These are phyloP conservation scores for Aspergillus bertholletiae DNA, from an alignment of 495 filamentous ascomycete species.

Conservation along the genomic window DNA sequence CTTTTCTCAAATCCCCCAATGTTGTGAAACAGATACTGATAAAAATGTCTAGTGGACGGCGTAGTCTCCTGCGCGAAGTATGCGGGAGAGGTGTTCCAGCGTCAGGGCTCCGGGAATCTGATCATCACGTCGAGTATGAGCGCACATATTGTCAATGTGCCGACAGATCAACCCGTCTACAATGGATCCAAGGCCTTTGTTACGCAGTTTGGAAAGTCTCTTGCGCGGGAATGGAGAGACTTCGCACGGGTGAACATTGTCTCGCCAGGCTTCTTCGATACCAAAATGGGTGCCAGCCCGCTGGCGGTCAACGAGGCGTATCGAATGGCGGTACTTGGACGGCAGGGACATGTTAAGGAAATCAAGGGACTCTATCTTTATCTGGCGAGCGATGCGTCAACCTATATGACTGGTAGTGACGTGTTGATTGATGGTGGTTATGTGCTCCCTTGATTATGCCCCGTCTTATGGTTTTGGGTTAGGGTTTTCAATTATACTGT, in stretches of 20 bases:
- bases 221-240: conserved; percentile 67
- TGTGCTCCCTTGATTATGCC: conserved; percentile 22
- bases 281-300: conserved; percentile 54
- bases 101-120: conserved; percentile 56
- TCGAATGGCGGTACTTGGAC: conserved; percentile 57
- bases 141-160: conserved; percentile 71
- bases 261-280: conserved; percentile 67
- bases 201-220: conserved; percentile 60
- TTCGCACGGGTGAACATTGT: conserved; percentile 62
- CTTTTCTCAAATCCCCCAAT: too few relatives aligned
- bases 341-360: conserved; percentile 59
- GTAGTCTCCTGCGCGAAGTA: conserved; percentile 32
- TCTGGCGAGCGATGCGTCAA: conserved; percentile 60
- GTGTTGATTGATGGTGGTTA: conserved; percentile 61
- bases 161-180: conserved; percentile 60
- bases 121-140: conserved; percentile 79
- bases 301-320: conserved; percentile 53
- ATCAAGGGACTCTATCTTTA: conserved; percentile 62
- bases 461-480: too few relatives aligned
- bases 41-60: conserved; percentile 24
- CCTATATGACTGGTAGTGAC: conserved; percentile 67
- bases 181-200: conserved; percentile 68
- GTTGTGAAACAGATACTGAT: not conserved
- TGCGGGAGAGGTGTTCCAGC: conserved; percentile 57
- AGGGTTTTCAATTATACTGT: not conserved